These are phyloP conservation scores for Symbiodinium natans DNA, from an alignment of 73 alveolate species.

Conservation along the genomic window DNA sequence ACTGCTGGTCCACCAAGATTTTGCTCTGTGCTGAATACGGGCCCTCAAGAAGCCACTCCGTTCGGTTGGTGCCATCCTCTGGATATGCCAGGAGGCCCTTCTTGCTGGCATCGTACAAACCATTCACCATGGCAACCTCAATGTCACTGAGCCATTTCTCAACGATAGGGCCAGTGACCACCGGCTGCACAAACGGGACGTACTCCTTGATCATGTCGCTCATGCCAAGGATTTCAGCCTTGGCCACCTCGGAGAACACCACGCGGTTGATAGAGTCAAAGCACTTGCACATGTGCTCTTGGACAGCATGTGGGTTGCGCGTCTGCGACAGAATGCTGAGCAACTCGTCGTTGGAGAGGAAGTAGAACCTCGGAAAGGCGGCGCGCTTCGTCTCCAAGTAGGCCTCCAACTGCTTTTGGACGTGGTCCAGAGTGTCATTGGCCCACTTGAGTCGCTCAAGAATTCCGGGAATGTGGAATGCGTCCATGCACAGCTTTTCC, in stretches of 20 bases:
- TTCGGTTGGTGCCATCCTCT: slow-evolving; percentile 86
- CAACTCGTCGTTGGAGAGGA: slow-evolving; percentile 99
- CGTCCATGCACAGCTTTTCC: slow-evolving; percentile 84
- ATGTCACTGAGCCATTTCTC: slow-evolving; percentile 73
- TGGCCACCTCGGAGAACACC: slow-evolving; percentile 97
- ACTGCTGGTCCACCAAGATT: slow-evolving; percentile 80
- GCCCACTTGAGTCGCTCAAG: slow-evolving; percentile 91
- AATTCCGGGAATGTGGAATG: slow-evolving; percentile 63
- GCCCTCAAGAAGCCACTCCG: slow-evolving; percentile 63
- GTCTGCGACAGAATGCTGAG: slow-evolving; percentile 99
- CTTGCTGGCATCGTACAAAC: slow-evolving; percentile 63
- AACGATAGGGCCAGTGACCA: slow-evolving; percentile 55
- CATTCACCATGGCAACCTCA: slow-evolving; percentile 79
- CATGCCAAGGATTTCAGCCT: slow-evolving; percentile 44
- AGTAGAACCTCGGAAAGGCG: slow-evolving; percentile 99
- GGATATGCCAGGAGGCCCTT: slow-evolving; percentile 32
- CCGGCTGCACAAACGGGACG: slow-evolving; percentile 75
- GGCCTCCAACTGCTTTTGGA: slow-evolving; percentile 97
- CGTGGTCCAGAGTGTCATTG: slow-evolving; percentile 97
- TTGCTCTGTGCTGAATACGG: slow-evolving; percentile 68
- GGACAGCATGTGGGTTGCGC: slow-evolving; percentile 96
- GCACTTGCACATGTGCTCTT: slow-evolving; percentile 97
- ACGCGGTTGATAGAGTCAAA: slow-evolving; percentile 99
- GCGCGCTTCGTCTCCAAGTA: slow-evolving; percentile 99
- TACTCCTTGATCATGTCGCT: slow-evolving; percentile 89